phyloP scores from a whole-genome alignment of 1,139 yeast species.

The Saccharomycopsis phalli region DNA sequence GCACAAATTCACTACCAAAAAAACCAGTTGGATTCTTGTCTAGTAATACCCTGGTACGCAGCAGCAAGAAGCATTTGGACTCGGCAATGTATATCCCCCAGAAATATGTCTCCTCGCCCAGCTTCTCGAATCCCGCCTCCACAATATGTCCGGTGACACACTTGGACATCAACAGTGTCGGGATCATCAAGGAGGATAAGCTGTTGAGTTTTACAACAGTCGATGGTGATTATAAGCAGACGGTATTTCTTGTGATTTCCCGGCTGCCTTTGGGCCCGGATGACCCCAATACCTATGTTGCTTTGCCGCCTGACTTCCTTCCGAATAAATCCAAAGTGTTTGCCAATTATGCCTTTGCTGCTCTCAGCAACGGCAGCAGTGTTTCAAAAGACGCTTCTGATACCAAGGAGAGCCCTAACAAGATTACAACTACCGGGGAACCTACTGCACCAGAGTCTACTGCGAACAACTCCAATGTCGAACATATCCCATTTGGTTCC shows the following conservation, averaged over 20 bases:
- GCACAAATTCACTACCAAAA: neutral
- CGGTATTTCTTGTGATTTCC: constrained; percentile 22
- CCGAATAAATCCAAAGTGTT: constrained; percentile 27
- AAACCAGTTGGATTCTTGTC: no score
- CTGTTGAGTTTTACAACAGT: constrained; percentile 10
- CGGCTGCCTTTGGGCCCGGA: constrained; percentile 28
- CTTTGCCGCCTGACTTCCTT: constrained; percentile 29
- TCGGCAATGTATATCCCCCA: constrained; percentile 18
- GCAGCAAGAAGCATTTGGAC: neutral
- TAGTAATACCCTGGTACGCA: neutral
- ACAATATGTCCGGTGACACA: constrained; percentile 20
- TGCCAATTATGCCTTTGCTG: constrained; percentile 24
- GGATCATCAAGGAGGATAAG: constrained; percentile 11
- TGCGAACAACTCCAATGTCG: no score
- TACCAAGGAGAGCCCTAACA: neutral
- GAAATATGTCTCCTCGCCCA: constrained; percentile 8
- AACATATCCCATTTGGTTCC: constrained; percentile 46
- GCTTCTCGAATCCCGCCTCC: constrained; percentile 14
- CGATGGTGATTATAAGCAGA: constrained; percentile 19
- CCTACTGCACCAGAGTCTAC: constrained; percentile 26
- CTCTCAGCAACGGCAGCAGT: constrained; percentile 22
- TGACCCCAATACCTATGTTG: constrained; percentile 31
- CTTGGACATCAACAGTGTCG: constrained; percentile 18
- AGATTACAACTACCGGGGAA: neutral
- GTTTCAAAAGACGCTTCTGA: neutral